A percentile compares a stretch with the other conserved stretches of the same genome.
phyloP scores from a whole-genome alignment of 179 eudicot genomes.

The Amaranthus tricolor region DNA sequence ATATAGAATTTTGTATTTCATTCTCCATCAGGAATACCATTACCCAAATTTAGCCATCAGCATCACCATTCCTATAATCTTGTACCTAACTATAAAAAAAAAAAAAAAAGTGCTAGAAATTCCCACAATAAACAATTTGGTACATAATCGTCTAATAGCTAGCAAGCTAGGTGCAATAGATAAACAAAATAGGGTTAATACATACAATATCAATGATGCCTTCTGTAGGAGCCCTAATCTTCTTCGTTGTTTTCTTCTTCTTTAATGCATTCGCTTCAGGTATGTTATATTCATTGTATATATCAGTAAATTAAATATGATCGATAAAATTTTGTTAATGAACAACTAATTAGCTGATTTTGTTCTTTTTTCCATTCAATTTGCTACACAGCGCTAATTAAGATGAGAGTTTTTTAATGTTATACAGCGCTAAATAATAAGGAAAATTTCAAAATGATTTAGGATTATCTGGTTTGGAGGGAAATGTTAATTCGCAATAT shows the following conservation, averaged over 20 bases:
- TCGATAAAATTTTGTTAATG: too few relatives aligned
- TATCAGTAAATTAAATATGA: too few relatives aligned
- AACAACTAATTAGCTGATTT: too few relatives aligned
- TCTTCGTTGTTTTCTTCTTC: conserved; percentile 13
- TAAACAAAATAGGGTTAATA: not conserved
- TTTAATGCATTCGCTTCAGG: conserved; percentile 23
- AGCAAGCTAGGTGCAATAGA: too few relatives aligned
- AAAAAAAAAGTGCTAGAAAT: not conserved
- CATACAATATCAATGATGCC: conserved; percentile 19
- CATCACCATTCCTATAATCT: conserved; percentile 10
- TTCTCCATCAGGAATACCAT: not conserved
- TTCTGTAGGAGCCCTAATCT: conserved; percentile 11
- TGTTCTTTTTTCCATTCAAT: too few relatives aligned
- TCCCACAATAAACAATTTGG: not conserved
- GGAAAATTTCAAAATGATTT: too few relatives aligned
- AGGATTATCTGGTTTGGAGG: too few relatives aligned
- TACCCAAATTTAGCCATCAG: conserved; percentile 4
- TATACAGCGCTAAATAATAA: too few relatives aligned
- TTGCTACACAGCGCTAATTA: too few relatives aligned
- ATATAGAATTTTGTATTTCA: conserved; percentile 7
- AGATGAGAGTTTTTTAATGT: too few relatives aligned
- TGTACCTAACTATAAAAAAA: not conserved
- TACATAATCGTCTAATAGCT: too few relatives aligned
- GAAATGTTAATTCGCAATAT: too few relatives aligned
- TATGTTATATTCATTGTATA: not conserved